Evolutionary conservation across 306 rosid genomes (phyloP).

Genomic region (Castanea crenata): DNA sequence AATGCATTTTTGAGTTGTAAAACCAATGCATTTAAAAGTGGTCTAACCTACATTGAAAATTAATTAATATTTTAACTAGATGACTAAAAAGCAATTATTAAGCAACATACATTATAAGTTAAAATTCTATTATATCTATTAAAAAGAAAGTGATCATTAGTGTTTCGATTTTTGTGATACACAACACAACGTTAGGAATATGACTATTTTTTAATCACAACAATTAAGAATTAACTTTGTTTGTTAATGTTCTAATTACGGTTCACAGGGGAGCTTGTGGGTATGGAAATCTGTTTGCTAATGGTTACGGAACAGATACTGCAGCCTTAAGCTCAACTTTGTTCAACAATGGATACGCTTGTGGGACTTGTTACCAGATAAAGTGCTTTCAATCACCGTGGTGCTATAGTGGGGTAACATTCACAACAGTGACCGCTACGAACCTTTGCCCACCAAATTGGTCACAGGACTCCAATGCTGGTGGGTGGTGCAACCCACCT

Average conservation of each 20-base stretch:
- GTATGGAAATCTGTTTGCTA: slow-evolving; percentile 70
- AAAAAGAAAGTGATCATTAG: too few species aligned
- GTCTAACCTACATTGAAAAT: too few species aligned
- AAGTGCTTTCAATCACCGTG: slow-evolving; percentile 57
- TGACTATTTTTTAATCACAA: not conserved
- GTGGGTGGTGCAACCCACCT: slow-evolving; percentile 98
- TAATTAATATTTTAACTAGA: too few species aligned
- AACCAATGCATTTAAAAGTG: too few species aligned
- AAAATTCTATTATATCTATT: too few species aligned
- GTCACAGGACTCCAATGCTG: slow-evolving; percentile 63
- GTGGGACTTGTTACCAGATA: slow-evolving; percentile 78
- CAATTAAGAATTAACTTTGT: not conserved
- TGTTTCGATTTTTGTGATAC: not conserved
- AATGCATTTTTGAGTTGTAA: too few species aligned
- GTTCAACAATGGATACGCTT: slow-evolving; percentile 81
- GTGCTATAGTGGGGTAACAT: slow-evolving; percentile 40
- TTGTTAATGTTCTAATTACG: not conserved
- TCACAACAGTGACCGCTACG: slow-evolving; percentile 77
- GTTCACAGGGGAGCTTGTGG: slow-evolving; percentile 87
- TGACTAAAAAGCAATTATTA: too few species aligned
- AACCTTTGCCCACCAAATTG: slow-evolving; percentile 92
- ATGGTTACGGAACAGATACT: slow-evolving; percentile 80
- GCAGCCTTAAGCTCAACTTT: slow-evolving; percentile 75
- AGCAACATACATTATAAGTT: fast-evolving
- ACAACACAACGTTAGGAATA: not conserved